These are phyloP conservation scores for Schrenkiella parvula DNA, from an alignment of 345 rosid genomes.

Conservation along the genomic window DNA sequence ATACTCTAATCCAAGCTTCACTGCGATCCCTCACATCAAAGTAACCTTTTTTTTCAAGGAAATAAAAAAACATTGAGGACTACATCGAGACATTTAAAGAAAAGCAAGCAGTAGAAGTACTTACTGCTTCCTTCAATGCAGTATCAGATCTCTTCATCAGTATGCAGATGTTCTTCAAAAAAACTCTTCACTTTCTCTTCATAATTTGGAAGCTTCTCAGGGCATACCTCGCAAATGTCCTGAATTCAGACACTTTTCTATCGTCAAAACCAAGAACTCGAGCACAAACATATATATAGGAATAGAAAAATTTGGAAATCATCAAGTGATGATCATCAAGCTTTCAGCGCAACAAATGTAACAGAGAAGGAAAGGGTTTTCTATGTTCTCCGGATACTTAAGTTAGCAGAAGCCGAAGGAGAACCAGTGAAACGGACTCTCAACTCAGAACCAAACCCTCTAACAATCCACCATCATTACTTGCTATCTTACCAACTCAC, in stretches of 20 bases:
- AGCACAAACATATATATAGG: no score
- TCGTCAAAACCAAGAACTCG: background rate
- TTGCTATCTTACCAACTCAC: no score
- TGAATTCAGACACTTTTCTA: conserved; percentile 18
- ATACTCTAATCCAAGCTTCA: conserved; percentile 73
- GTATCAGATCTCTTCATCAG: conserved; percentile 96
- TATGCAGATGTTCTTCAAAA: conserved; percentile 92
- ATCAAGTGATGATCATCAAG: no score
- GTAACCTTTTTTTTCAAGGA: conserved; percentile 54
- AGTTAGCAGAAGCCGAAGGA: no score
- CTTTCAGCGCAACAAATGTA: no score
- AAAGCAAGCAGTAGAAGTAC: background rate
- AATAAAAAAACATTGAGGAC: background rate
- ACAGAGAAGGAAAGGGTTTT: no score
- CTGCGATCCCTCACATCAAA: conserved; percentile 74
- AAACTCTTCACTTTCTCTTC: conserved; percentile 82
- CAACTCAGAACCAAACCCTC: no score
- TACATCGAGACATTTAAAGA: background rate
- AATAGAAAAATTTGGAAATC: no score
- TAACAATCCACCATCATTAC: no score
- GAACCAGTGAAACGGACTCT: no score
- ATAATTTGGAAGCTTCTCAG: conserved; percentile 82
- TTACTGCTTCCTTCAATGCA: conserved; percentile 91
- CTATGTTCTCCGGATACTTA: no score
- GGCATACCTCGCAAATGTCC: conserved; percentile 90